Base-by-base conservation (phyloP, 2,329 filamentous ascomycete genomes). In the Anthostomella pinea region DNA sequence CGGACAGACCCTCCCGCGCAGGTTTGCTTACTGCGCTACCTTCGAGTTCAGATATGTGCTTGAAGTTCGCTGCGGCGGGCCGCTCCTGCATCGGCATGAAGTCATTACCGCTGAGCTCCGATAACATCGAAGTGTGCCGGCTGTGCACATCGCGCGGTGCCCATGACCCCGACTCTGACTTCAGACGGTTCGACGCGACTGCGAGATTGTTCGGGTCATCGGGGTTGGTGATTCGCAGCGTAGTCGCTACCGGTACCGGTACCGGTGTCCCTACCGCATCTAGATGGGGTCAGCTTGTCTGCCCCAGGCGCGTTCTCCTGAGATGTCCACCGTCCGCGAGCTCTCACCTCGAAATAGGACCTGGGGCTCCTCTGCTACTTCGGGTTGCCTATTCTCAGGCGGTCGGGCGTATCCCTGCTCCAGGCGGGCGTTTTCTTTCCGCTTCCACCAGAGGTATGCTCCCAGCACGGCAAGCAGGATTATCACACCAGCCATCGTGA, bases 391-490 rank as follows among this genome's bases (percentile, higher is more conserved):
- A 9, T 29, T 18, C 10, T 30, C 26, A n/a, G 23, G 15, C 22
- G 10, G 10, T 23, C 18, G 14, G 9, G 33, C 26, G 6, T n/a
- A 10, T 18, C 23, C 30, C 14, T 2, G 9, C 6, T 17, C 14
- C 7, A 19, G 13, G 11, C 27, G 37, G 13, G 16, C 29, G 14
- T 39, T 20, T 26, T 35, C 36, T 9, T 36, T 38, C 36, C 37
- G 30, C 26, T 27, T 46, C 23, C 28, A 8, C 46, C 41, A 48
- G 18, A 51, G 23, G 17, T 40, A 40, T 3, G 23, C 18, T 2
- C 31, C 44, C 18, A 53, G 9, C 6, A 45, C 35, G 5, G 30
- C 2, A 10, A 54, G 30, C 33, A 53, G 13, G 10, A 51, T n/a
- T 4, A 49, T 33, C 2, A 49, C 26, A 4, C 48, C 49, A 11